Evolutionary conservation across 305 asterid species (phyloP).

Genomic region (Fraxinus greggii): DNA sequence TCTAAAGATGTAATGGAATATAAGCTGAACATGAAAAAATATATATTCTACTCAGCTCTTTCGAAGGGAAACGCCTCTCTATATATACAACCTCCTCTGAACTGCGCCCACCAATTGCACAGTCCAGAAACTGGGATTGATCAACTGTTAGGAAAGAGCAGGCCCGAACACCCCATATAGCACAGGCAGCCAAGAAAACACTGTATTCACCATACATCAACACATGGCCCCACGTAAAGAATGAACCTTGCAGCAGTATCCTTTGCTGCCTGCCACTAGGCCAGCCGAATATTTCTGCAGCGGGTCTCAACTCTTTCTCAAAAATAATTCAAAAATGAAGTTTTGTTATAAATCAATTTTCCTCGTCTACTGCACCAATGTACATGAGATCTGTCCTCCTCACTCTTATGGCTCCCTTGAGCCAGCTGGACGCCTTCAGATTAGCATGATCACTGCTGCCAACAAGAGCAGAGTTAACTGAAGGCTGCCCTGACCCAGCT

Average conservation of each 20-base stretch:
- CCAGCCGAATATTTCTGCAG: constrained; percentile 10
- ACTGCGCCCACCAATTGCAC: constrained; percentile 15
- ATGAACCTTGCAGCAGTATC: constrained; percentile 21
- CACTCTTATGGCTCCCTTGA: constrained; percentile 81
- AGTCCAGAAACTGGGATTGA: constrained; percentile 13
- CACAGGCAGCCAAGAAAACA: constrained; percentile 24
- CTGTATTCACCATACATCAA: not conserved
- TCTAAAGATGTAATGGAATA: not conserved
- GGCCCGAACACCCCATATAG: constrained; percentile 2
- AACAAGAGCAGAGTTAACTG: constrained; percentile 45
- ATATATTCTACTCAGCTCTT: constrained; percentile 16
- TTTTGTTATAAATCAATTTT: constrained; percentile 50
- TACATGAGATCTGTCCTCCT: constrained; percentile 84
- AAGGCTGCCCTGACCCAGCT: constrained; percentile 66
- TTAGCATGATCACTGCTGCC: constrained; percentile 62
- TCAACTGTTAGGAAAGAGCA: constrained; percentile 26
- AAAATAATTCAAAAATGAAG: constrained; percentile 28
- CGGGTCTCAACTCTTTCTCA: not conserved
- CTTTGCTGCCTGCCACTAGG: constrained; percentile 17
- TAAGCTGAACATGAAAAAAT: constrained; percentile 12
- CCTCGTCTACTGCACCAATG: constrained; percentile 86
- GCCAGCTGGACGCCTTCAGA: constrained; percentile 73
- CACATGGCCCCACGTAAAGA: constrained; percentile 6
- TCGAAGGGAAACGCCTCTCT: constrained; percentile 11
- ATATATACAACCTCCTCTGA: constrained; percentile 27